Evolutionary conservation across 768 basidiomycete species (phyloP), one percentile per base, ranked within the genome.

Genomic region (Mycena albidolilacea): DNA sequence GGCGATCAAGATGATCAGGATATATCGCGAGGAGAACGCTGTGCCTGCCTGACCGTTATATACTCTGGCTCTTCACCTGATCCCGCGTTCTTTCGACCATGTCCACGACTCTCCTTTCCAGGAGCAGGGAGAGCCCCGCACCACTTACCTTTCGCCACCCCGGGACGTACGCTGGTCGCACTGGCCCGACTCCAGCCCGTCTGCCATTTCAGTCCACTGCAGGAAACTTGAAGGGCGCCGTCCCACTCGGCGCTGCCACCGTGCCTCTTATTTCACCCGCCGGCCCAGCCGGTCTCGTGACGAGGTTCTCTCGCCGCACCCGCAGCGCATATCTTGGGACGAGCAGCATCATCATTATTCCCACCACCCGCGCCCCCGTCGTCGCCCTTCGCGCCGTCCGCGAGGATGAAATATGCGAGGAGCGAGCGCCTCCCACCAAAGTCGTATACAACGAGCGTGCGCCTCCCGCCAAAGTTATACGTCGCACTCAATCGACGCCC

Each of bases 271-370:
- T 17, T 7, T 7, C n/a, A 5, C 48, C 48, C 6, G 19, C 46
- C 14, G 46, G 8, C 8, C 41, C 41, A 5, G 7, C 48, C 19
- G 48, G 46, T 1, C 15, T 50, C 48, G n/a, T 5, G 7, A 1
- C n/a, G 52, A 14, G 55, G 30, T 7, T 37, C 55, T 38, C 10
- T 12, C 38, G 43, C 17, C 59, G 59, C 59, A 60, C 59, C 9
- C n/a, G 38, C 12, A 60, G 59, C n/a, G 41, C n/a, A n/a, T 60
- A 60, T 21, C 59, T 60, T 3, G 59, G 59, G n/a, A 60, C 59
- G 8, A 39, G 59, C n/a, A 60, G 59, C 39, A n/a, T 12, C 15
- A 60, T 60, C 41, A 23, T 60, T 39, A 60, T 60, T 10, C 59
- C 59, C 9, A 41, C 39, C 9, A 15, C 39, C 8, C 59, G 59